Evolutionary conservation across 2,329 filamentous ascomycete species (phyloP), one percentile per base, ranked within the genome.

Genomic region (Verticillium alfalfae): DNA sequence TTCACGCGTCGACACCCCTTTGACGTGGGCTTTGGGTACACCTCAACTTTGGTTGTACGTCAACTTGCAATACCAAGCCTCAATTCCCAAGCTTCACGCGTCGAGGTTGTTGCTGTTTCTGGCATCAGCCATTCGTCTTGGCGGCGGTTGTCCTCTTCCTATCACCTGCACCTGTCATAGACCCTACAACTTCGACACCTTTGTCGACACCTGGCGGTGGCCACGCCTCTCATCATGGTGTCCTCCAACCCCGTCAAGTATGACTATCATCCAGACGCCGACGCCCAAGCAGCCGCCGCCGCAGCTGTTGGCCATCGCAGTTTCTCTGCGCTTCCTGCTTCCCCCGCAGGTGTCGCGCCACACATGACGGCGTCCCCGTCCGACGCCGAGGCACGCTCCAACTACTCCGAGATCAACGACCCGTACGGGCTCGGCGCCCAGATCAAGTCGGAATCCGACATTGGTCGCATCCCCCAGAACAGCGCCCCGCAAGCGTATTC

Each of bases 381-480:
- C 3, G 64, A 65, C 59, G 60, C 63, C 2, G 64, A 65, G 49
- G 63, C 58, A 22, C 62, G 62, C 56, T 65, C 64, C 18, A 58
- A 56, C 36, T 61, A 39, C 37, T 61, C 62, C 9, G 64, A 64
- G 37, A 58, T 62, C 52, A 88, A 85, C 69, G 94, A 98, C 69
- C 94, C 94, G 0, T 95, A 92, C 75, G 86, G 88, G 60, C 87
- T 98, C 4, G 87, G 90, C 1, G 84, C 85, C 2, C 87, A 86
- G 60, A 85, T 95, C 73, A 98, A 97, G 78, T 87, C 89, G 22
- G 80, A 87, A 36, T 84, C 83, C 18, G 91, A 97, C 72, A 86
- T 97, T 66, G 84, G 88, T 39, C 81, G 85, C 68, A 94, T 96
- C 73, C 86, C 87, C 65, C 89, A 92, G 62, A 96, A 96, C 72